These are phyloP conservation scores for Aspergillus neotritici DNA, from an alignment of 2,329 filamentous ascomycete species.

Conservation along the genomic window DNA sequence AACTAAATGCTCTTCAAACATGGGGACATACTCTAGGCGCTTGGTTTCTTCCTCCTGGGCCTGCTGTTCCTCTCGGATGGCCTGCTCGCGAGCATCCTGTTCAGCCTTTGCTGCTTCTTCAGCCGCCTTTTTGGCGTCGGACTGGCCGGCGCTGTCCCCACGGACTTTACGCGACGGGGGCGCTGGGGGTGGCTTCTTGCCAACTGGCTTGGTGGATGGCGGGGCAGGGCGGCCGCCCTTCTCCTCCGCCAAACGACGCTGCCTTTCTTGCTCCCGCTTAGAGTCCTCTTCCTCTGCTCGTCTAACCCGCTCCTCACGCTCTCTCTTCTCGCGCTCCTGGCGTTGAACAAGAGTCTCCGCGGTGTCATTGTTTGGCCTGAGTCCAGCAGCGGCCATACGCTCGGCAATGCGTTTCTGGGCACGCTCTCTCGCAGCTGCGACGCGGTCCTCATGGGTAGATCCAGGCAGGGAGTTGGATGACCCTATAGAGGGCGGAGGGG, in stretches of 20 bases:
- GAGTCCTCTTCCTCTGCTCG: conserved; percentile 94
- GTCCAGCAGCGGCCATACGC: conserved; percentile 83
- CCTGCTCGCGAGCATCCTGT: conserved; percentile 52
- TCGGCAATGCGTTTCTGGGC: conserved; percentile 97
- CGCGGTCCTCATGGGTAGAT: conserved; percentile 86
- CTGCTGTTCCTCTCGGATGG: conserved; percentile 60
- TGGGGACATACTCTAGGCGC: conserved; percentile 70
- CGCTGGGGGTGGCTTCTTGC: conserved; percentile 67
- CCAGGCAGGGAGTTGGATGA: conserved; percentile 73
- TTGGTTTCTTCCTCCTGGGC: conserved; percentile 67
- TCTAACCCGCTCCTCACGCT: conserved; percentile 77
- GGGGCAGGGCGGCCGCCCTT: conserved; percentile 52
- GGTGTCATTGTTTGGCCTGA: conserved; percentile 73
- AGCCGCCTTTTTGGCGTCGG: conserved; percentile 52
- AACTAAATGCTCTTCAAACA: not conserved
- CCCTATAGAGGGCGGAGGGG: conserved; percentile 44
- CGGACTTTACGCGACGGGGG: conserved; percentile 65
- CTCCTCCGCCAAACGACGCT: conserved; percentile 75
- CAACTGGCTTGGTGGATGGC: conserved; percentile 50
- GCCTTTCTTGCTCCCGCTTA: conserved; percentile 78
- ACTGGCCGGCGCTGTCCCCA: conserved; percentile 50
- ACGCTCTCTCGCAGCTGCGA: conserved; percentile 94
- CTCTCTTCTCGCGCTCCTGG: conserved; percentile 78
- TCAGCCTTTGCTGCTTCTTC: conserved; percentile 60
- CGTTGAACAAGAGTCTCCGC: conserved; percentile 78